These are phyloP conservation scores for Vitis hybrid DNA, from an alignment of 177 flowering plant genomes.

Conservation along the genomic window DNA sequence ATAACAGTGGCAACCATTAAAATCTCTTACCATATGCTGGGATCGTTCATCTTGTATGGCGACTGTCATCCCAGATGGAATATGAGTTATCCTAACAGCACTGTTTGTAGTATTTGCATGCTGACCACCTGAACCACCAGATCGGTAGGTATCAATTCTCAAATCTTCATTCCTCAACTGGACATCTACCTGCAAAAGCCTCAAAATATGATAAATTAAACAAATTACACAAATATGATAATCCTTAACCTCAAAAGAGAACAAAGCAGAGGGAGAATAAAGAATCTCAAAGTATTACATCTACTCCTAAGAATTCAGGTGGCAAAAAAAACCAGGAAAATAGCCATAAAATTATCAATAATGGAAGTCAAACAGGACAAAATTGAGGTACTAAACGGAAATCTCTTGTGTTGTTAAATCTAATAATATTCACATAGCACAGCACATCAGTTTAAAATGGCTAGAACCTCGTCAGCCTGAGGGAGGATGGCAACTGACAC, in stretches of 20 bases:
- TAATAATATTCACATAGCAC: too few relatives aligned
- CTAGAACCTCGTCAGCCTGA: slow-evolving; percentile 87
- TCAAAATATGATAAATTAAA: not conserved
- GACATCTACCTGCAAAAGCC: slow-evolving; percentile 76
- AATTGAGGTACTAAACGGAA: too few relatives aligned
- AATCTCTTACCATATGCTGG: slow-evolving; percentile 76
- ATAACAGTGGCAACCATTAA: not conserved
- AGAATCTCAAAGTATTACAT: too few relatives aligned
- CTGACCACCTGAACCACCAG: slow-evolving; percentile 98
- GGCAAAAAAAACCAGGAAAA: too few relatives aligned
- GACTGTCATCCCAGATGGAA: slow-evolving; percentile 73
- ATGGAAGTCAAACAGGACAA: too few relatives aligned
- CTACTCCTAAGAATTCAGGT: too few relatives aligned
- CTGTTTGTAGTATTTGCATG: slow-evolving; percentile 99
- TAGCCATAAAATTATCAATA: too few relatives aligned
- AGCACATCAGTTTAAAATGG: not conserved
- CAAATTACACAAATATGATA: not conserved
- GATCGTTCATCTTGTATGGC: slow-evolving; percentile 95
- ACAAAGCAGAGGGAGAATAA: not conserved
- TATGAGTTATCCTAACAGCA: slow-evolving; percentile 91
- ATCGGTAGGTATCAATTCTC: slow-evolving; percentile 89
- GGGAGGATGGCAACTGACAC: slow-evolving; percentile 98
- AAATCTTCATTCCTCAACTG: slow-evolving; percentile 85
- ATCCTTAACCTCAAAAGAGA: not conserved
- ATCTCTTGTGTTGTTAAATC: too few relatives aligned